phyloP scores from a whole-genome alignment of 176 grass and related monocot species.

The Ensete glaucum region DNA sequence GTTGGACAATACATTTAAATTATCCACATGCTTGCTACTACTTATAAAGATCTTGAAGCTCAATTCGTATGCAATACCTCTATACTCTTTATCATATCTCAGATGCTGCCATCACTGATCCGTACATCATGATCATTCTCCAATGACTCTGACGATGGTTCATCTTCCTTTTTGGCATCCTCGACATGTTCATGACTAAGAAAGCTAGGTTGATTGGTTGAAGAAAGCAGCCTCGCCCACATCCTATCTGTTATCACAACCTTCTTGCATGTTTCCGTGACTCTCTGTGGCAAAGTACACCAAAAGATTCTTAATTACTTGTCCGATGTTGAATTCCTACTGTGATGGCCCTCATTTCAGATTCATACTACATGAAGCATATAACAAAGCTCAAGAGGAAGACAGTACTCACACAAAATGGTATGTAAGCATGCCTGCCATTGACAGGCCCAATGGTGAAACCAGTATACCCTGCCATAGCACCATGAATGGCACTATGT shows the following conservation, averaged over 20 bases:
- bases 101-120: background rate
- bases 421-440: conserved; percentile 83
- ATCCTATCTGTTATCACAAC: conserved; percentile 87
- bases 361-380: background rate
- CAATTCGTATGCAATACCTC: background rate
- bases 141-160: conserved; percentile 19
- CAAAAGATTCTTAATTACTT: background rate
- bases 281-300: conserved; percentile 33
- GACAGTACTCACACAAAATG: conserved; percentile 56
- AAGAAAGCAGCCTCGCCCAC: conserved; percentile 94
- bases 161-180: conserved; percentile 45
- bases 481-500: conserved; percentile 82
- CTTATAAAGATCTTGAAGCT: background rate
- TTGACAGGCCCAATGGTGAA: conserved; percentile 76
- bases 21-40: background rate
- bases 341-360: background rate
- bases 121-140: background rate
- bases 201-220: conserved; percentile 95
- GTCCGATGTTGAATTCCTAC: background rate
- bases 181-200: conserved; percentile 64
- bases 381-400: background rate
- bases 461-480: conserved; percentile 98
- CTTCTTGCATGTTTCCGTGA: conserved; percentile 70
- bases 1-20: background rate
- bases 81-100: background rate